Base-by-base conservation (phyloP, 176 grass and related monocot species). In the Saccharum officinarum region DNA sequence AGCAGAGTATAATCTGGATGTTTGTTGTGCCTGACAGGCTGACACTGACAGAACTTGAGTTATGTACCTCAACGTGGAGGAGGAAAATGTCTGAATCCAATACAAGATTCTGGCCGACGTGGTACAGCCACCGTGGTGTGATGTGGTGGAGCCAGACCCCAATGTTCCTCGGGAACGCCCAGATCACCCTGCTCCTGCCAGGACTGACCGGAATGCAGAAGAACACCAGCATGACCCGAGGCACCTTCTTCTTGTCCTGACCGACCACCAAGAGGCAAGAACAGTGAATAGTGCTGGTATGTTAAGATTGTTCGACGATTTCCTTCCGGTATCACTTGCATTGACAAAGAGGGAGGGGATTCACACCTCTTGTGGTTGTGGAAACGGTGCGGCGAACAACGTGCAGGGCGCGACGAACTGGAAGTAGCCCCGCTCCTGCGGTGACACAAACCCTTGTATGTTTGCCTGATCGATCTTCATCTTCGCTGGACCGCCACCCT, bases 71-170 rank as follows among this genome's bases (percentile, higher is more conserved):
- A 14, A 93, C 7, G 33, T 98, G 95, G 18, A 98, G 92, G 61
- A 98, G 95, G 86, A 93, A 90, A 30, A 85, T 77, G 57, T 98
- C 95, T 44, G 95, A 98, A 88, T 98, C 95, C 52, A 98, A 67
- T 81, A 98, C 54, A 37, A 85, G 87, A 61, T 93, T 95, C 74
- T 87, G 60, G 39, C 47, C 83, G 6, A 95, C 80, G 86, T 98
- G 95, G 85, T 65, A 77, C 59, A 86, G 70, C 95, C 95, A 98
- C 46, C 89, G 88, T 1, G 93, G 95, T 80, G 90, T 31, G 63
- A 98, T 70, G 79, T 87, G 63, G 71, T 93, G 83, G 1, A 92
- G 67, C 95, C 91, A 93, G 67, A 90, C 45, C 13, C 71, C 80
- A 33, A 93, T 77, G 30, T 92, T 95, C 70, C 89, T 88, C 17